Percentiles rank a stretch among this genome's conserved stretches.
Evolutionary conservation across 176 grass and related monocot species (phyloP).

Genomic region (Zoysia japonica): DNA sequence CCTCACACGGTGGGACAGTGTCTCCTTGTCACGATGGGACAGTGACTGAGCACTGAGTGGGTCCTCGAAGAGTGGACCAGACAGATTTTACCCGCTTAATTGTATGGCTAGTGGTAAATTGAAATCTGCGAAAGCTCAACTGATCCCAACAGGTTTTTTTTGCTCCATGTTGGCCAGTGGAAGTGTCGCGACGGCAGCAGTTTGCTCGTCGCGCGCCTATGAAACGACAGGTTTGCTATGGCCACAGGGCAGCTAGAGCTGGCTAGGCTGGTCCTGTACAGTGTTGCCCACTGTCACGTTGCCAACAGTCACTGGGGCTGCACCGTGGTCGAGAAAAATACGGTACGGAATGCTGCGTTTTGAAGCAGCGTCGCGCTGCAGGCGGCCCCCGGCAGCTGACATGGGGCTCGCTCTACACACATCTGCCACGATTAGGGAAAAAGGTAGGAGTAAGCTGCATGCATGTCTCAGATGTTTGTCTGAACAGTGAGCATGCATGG

Average conservation of each 20-base stretch:
- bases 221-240: too few relatives aligned
- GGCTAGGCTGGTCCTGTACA: neutral
- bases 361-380: neutral
- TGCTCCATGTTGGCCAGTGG: neutral
- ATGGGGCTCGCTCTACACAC: neutral
- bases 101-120: too few relatives aligned
- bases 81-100: too few relatives aligned
- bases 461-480: neutral
- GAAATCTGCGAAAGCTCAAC: neutral
- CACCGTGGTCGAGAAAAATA: neutral
- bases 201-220: too few relatives aligned
- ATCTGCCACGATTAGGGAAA: neutral
- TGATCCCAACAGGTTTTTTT: neutral
- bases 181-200: too few relatives aligned
- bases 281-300: neutral
- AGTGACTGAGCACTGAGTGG: too few relatives aligned
- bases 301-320: neutral
- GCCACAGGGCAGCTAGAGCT: too few relatives aligned
- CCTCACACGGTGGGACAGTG: neutral
- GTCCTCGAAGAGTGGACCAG: too few relatives aligned
- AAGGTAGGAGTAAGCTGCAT: neutral
- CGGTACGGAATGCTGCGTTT: neutral
- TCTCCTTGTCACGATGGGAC: too few relatives aligned
- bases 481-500: neutral
- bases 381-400: neutral